Conservation (phyloP, 768 basidiomycete genomes). For the Trametes villosa region DNA sequence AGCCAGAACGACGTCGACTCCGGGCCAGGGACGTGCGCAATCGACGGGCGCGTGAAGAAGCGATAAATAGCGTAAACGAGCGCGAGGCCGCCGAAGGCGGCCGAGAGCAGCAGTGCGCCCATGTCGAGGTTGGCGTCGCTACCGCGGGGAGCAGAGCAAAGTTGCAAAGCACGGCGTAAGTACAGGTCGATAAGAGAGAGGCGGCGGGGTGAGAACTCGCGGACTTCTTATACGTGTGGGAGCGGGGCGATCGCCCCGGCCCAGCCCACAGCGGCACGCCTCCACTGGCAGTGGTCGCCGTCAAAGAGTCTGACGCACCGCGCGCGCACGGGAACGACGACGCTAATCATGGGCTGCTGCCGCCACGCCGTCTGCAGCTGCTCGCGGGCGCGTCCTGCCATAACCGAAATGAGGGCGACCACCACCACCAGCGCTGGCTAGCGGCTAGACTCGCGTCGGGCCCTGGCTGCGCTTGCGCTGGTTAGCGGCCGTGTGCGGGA, state of each 20-base stretch:
- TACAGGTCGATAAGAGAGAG: constrained; percentile 6
- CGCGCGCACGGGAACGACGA: constrained; percentile 5
- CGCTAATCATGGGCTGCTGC: constrained; percentile 10
- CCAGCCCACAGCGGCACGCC: background rate
- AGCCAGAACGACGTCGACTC: constrained; percentile 52
- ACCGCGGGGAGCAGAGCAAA: background rate
- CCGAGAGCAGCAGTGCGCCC: constrained; percentile 7
- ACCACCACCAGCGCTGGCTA: too few species aligned
- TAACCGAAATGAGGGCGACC: constrained; percentile 5
- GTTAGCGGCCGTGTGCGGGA: background rate
- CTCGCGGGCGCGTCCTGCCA: constrained; percentile 1
- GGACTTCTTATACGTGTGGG: constrained; percentile 18
- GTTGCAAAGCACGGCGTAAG: background rate
- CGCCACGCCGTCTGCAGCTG: background rate
- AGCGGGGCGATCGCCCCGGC: constrained; percentile 9
- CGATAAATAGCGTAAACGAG: constrained; percentile 20
- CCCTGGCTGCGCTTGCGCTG: background rate
- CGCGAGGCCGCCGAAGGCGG: constrained; percentile 12
- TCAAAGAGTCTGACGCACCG: too few species aligned
- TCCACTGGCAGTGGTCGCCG: background rate
- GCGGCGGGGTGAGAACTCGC: constrained; percentile 1
- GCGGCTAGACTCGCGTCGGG: too few species aligned
- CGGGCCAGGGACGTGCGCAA: constrained; percentile 54
- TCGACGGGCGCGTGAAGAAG: constrained; percentile 39
- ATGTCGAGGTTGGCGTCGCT: constrained; percentile 7